These are phyloP conservation scores for Saprolegnia parasitica DNA, from an alignment of 352 stramenopile species.

Conservation along the genomic window DNA sequence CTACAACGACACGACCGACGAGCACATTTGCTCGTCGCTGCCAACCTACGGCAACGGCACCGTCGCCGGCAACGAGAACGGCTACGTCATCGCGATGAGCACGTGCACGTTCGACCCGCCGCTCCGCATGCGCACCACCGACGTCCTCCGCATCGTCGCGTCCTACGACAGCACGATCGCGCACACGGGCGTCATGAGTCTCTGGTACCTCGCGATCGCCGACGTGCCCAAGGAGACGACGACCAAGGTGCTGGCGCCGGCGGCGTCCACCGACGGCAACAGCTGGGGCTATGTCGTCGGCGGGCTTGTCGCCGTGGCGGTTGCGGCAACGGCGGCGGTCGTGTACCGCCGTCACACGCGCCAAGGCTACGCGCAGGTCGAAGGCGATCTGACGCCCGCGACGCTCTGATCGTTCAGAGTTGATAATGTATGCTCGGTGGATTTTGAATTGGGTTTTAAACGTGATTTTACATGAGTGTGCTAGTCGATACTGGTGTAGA, in stretches of 20 bases:
- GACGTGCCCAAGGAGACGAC: slow-evolving; percentile 32
- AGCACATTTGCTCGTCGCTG: slow-evolving; percentile 60
- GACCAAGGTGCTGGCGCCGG: slow-evolving; percentile 25
- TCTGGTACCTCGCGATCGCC: slow-evolving; percentile 70
- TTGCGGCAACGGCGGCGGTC: not conserved
- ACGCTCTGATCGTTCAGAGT: not conserved
- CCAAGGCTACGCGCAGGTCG: slow-evolving; percentile 2
- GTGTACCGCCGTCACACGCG: slow-evolving; percentile 4
- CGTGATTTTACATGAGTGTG: too few relatives aligned
- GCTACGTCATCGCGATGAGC: slow-evolving; percentile 67
- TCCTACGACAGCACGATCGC: slow-evolving; percentile 77
- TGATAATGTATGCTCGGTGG: too few relatives aligned
- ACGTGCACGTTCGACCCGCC: slow-evolving; percentile 72
- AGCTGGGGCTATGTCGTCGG: not conserved
- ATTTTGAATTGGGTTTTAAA: too few relatives aligned
- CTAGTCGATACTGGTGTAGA: too few relatives aligned
- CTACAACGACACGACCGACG: slow-evolving; percentile 61
- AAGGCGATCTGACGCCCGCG: not conserved
- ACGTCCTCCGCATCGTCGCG: slow-evolving; percentile 66
- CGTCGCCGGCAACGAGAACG: slow-evolving; percentile 59
- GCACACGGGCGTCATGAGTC: slow-evolving; percentile 72
- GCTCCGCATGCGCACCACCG: slow-evolving; percentile 57
- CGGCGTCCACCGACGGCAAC: not conserved
- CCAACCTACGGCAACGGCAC: slow-evolving; percentile 56
- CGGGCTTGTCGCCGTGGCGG: not conserved